Evolutionary conservation across 305 asterid genomes (phyloP), one percentile per base, ranked within the genome.

Genomic region (Striga hermonthica): DNA sequence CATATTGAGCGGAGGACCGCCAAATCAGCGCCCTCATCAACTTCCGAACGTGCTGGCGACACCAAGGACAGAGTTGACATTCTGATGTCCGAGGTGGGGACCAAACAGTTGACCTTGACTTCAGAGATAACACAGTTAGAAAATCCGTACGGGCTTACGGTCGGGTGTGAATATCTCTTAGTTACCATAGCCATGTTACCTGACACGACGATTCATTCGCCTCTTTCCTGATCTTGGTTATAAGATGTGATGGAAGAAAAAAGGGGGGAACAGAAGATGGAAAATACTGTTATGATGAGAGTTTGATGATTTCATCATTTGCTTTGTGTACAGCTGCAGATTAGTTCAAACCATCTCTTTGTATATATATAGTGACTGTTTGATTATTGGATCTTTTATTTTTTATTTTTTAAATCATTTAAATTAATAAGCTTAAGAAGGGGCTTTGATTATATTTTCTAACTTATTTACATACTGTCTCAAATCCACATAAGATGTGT

Each of bases 171-270:
- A 78, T 94, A 86, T 81, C 90, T 88, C 62, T 72, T 86, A 57
- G 97, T 94, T 78, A 94, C 99, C 60, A 79, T 90, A 67, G 97
- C 97, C 67, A 86, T 94, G 97, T 79, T 94, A 78, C 99, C 99
- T 53, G 95, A 88, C 70, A 82, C 91, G 40, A 54, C 78, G 57
- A 86, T 83, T 84, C 94, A 81, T 83, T 82, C 93, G 54, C 81
- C 83, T 66, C 71, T 96, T 93, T 93, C 96, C 97, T 93, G 97
- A 87, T 90, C 97, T 58, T 72, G 78, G 78, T 58, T 70, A 86
- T 85, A 73, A 79, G 98, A 90, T 76, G 80, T 92, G 98, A 91
- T 82, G 98, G 98, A 89, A 87, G 98, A 78, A 73, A 50, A 50
- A 22, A 22, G 31, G 31, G 31, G 31, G 31, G 2, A 22, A 22